Base-by-base conservation (phyloP, 2,329 filamentous ascomycete genomes). In the Cercospora sojina region DNA sequence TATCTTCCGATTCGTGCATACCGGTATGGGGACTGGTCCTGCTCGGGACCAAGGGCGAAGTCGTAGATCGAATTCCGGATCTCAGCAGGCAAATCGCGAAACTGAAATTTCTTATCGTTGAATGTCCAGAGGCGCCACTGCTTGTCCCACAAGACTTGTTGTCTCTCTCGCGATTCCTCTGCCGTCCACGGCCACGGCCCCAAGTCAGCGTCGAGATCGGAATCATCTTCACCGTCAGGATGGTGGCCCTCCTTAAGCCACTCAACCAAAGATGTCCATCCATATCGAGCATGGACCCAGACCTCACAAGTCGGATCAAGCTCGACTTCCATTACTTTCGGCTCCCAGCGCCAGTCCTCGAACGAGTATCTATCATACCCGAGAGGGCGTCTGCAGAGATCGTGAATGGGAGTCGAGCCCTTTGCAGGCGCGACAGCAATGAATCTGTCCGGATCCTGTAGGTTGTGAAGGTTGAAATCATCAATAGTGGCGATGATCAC, bases 1-100 rank as follows among this genome's bases (percentile, higher is more conserved):
- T 25, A 20, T 25, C 10, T 23, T 13, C 16, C 62, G 53, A 59
- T 41, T 35, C 43, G 57, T 64, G 57, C 25, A 18, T 31, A 35
- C 6, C 41, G 41, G 27, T 12, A 51, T 2, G 65, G 3, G 13
- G 51, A 41, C 20, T 9, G 16, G 10, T 12, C 23, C 12, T 56
- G 49, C 38, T 27, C 29, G 5, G 20, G 23, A 12, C 61, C 67
- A 13, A 69, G 66, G 5, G 62, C 53, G 23, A 66, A 58, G 10
- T 32, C 29, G 58, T 72, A 75, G 35, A 75, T 72, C 1, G 49
- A 7, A 3, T 72, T 64, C 8, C 74, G 70, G 13, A 76, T 57
- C 49, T 76, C 74, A 3, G 49, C 35, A 5, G 74, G 73, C n/a
- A 76, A 59, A 0, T 67, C 32, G 3, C 71, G 25, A 13, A 75